Percentiles rank a stretch among this genome's conserved stretches.
These are phyloP conservation scores for Casuarina cunninghamiana DNA, from an alignment of 306 rosid genomes.

Conservation along the genomic window DNA sequence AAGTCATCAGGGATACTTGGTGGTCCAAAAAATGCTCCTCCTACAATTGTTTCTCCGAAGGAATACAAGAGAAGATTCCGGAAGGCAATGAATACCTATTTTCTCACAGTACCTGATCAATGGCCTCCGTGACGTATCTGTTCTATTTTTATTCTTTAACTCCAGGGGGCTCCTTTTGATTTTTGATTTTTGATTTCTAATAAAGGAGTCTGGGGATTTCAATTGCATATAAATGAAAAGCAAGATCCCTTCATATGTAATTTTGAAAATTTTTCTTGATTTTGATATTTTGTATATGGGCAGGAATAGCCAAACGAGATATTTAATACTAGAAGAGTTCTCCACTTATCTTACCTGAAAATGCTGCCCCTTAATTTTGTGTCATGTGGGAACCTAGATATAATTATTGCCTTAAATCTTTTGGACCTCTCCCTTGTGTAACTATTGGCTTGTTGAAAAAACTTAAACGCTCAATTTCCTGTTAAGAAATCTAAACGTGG, in stretches of 20 bases:
- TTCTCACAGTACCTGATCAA: constrained; percentile 88
- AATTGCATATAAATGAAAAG: constrained; percentile 35
- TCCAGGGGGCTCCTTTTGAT: constrained; percentile 30
- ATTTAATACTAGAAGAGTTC: constrained; percentile 11
- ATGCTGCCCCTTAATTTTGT: background rate
- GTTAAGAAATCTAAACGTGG: background rate
- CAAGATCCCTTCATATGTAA: constrained; percentile 29
- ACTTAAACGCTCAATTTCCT: background rate
- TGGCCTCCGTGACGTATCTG: constrained; percentile 54
- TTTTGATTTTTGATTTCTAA: background rate
- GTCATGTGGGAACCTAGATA: background rate
- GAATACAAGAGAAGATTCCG: constrained; percentile 96
- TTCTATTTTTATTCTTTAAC: constrained; percentile 35
- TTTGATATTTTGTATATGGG: constrained; percentile 27
- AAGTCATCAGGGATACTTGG: constrained; percentile 94
- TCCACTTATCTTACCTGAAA: constrained; percentile 7
- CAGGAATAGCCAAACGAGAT: constrained; percentile 14
- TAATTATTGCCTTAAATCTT: background rate
- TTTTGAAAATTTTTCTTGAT: background rate
- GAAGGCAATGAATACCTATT: constrained; percentile 95
- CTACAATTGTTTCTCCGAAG: constrained; percentile 84
- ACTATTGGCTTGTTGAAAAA: background rate
- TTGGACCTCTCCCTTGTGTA: background rate
- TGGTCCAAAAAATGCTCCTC: constrained; percentile 83
- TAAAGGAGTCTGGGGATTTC: constrained; percentile 30